Evolutionary conservation across 306 rosid species (phyloP), one percentile per base, ranked within the genome.

Genomic region (Acacia crassicarpa): DNA sequence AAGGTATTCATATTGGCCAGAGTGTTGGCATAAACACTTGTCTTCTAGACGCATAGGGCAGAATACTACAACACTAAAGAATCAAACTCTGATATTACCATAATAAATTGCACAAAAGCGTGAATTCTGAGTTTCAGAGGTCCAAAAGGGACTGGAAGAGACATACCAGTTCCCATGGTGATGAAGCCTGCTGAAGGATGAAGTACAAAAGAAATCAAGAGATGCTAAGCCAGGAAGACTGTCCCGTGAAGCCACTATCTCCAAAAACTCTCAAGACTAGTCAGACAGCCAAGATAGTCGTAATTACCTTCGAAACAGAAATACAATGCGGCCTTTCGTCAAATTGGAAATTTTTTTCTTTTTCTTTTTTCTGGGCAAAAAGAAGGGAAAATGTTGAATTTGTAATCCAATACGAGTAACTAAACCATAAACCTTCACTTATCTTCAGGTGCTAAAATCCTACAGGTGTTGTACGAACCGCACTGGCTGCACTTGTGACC

Each of bases 91-190:
- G 62, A 76, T 17, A 74, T 54, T 22, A 78, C 23, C 68, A 58
- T 20, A 74, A 44, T 51, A 48, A 66, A 54, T 12, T 32, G 54
- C 51, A 32, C 46, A 22, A 72, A 80, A 23, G 35, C 17, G 40
- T 11, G 35, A 41, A 41, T 41, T 69, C 32, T 22, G 33, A n/a
- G 53, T 22, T 43, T 30, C 5, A 78, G 20, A 38, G 38, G 68
- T 65, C 35, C 58, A 38, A 74, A 73, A 22, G 70, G 32, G 46
- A 15, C 30, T 35, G 17, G 49, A 40, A 53, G 79, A 75, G 22
- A 17, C 95, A 66, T 91, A 95, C 99, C 96, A 93, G 86, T 85
- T 93, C 92, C 98, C 98, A 95, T 5, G 98, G 98, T 75, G 92
- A 86, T 83, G 87, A 80, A 88, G 83, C 87, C 86, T 93, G 99